Conservation (phyloP, 176 grass and related monocot genomes). For the Cenchrus americanus region DNA sequence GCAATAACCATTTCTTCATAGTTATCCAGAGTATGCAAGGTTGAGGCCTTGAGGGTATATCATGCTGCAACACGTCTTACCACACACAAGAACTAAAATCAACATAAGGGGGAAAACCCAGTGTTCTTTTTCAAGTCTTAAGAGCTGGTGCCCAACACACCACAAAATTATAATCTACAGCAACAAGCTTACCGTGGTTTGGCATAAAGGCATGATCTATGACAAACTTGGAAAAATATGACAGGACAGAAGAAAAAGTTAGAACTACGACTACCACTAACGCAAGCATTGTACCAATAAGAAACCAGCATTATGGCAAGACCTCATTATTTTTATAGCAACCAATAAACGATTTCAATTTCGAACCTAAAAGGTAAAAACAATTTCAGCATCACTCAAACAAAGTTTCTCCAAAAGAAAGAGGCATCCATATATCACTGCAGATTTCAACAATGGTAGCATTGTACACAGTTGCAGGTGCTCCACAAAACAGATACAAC, state of each 20-base stretch:
- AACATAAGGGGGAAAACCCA: neutral
- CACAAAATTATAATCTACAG: constrained; percentile 2
- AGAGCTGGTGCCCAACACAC: neutral
- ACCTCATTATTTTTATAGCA: neutral
- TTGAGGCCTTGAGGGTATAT: neutral
- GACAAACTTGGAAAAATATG: neutral
- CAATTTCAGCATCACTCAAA: neutral
- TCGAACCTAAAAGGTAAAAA: constrained; percentile 25
- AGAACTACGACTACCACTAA: neutral
- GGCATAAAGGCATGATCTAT: neutral
- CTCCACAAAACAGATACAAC: neutral
- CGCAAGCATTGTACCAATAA: constrained; percentile 9
- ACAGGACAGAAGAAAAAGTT: neutral
- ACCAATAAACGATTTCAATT: neutral
- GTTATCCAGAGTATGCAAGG: neutral
- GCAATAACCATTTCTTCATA: constrained; percentile 20
- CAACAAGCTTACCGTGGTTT: neutral
- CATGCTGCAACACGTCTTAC: neutral
- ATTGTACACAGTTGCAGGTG: constrained; percentile 5
- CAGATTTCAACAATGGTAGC: neutral
- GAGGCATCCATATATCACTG: neutral
- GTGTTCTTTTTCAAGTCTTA: neutral
- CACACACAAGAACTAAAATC: constrained; percentile 12
- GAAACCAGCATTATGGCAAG: neutral
- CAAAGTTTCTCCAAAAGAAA: constrained; percentile 5